Evolutionary conservation across 352 stramenopile genomes (phyloP), one percentile per base, ranked within the genome.

Genomic region (Phytopythium helicoides): DNA sequence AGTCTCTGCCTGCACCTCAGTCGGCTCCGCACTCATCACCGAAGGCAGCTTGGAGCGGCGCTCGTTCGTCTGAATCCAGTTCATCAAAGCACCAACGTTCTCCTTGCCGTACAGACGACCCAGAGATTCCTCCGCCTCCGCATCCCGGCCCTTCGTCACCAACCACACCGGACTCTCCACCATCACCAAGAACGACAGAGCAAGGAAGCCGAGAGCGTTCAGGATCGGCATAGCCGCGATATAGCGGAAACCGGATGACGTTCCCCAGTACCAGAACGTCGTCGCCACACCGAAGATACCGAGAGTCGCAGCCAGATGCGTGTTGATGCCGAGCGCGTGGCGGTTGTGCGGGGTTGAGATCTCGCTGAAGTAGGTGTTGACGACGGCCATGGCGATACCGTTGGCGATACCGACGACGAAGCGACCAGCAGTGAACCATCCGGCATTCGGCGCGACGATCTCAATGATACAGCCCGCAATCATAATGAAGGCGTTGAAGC

Each of bases 191-290:
- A 53, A 66, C 16, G 64, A 65, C 23, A 68, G 10, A 0, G 47
- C 35, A 22, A 81, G 28, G 62, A 67, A 73, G 3, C 35, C 36
- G 3, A 31, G 37, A 14, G 55, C 71, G 33, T 68, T 59, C 16
- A 72, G 47, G 12, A 76, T 65, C 19, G 66, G 71, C 28, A 76
- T 67, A 0, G 54, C 67, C 7, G 66, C 64, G 34, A 86, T 83
- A 47, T 75, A 79, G 10, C 78, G 75, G 72, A 75, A 86, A 25
- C 74, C 70, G 0, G 45, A 55, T 12, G 53, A 58, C 14, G 71
- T 76, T 48, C 76, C 61, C 39, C 62, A 67, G 52, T 78, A 68
- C 59, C 73, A 82, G 52, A 84, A 87, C n/a, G 74, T 69, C 22
- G 57, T 68, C 2, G 60, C 58, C 7, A 75, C 62, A 0, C 78